Evolutionary conservation across 495 filamentous ascomycete species (phyloP).

Genomic region (Jackrogersella minutella): DNA sequence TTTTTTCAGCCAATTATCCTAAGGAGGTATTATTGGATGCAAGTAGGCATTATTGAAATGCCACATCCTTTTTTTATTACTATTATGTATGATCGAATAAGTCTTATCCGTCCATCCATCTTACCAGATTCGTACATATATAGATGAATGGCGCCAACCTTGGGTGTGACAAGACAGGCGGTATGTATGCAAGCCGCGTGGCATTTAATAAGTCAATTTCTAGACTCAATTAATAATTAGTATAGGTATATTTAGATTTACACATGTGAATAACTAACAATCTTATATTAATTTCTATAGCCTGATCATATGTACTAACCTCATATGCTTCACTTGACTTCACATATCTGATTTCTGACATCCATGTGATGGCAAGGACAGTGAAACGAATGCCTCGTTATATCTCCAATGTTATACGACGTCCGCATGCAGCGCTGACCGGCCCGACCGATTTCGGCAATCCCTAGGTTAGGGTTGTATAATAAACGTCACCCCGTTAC

Average conservation of each 20-base stretch:
- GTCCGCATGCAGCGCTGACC: not conserved
- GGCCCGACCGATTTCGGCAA: not conserved
- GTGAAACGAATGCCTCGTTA: too few species aligned
- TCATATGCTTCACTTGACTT: too few species aligned
- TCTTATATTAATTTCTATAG: not conserved
- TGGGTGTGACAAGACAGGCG: constrained; percentile 10
- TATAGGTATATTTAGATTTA: not conserved
- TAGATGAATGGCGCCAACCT: not conserved
- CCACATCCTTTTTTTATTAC: constrained; percentile 9
- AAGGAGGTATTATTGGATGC: constrained; percentile 10
- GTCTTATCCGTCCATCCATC: too few species aligned
- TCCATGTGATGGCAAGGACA: too few species aligned
- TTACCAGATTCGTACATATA: not conserved
- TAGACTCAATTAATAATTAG: not conserved
- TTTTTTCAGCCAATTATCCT: not conserved
- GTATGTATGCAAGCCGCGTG: constrained; percentile 16
- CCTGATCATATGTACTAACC: not conserved
- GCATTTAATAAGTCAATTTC: not conserved
- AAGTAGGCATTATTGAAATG: too few species aligned
- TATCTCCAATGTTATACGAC: constrained; percentile 10
- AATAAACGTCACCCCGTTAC: not conserved
- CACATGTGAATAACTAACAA: not conserved
- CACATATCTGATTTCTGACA: too few species aligned
- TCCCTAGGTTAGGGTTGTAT: not conserved
- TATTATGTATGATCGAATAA: not conserved